A percentile compares a stretch with the other conserved stretches of the same genome.
phyloP scores from a whole-genome alignment of 2,329 filamentous ascomycete species.

The Aurifilum marmelostoma region DNA sequence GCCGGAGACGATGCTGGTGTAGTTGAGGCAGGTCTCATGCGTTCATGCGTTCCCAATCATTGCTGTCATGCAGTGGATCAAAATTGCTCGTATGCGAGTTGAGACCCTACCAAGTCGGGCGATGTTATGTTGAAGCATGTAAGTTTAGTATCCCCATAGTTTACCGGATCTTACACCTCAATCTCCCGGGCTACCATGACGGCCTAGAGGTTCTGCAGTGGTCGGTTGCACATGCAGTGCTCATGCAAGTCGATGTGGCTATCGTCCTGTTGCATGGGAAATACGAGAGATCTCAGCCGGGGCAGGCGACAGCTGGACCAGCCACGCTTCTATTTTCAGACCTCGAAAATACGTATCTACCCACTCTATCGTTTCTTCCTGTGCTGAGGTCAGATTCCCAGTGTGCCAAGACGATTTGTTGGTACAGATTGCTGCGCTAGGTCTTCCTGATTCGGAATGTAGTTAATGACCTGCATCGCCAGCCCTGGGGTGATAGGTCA shows the following conservation, averaged over 20 bases:
- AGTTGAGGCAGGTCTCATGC: neutral
- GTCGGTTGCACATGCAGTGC: neutral
- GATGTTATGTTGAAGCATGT: neutral
- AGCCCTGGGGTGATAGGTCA: neutral
- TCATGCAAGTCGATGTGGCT: slow-evolving; percentile 8
- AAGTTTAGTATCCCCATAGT: neutral
- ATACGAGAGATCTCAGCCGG: neutral
- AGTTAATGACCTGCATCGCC: neutral
- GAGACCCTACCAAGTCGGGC: neutral
- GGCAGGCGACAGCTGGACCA: neutral
- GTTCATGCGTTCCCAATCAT: neutral
- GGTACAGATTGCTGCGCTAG: neutral
- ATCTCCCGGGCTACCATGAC: neutral
- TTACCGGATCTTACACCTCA: neutral
- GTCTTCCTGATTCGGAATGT: neutral
- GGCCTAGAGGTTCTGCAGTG: neutral
- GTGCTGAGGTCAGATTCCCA: neutral
- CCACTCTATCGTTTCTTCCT: neutral
- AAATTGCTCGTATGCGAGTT: neutral
- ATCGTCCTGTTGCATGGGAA: slow-evolving; percentile 8
- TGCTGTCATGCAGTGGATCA: neutral
- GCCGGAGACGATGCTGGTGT: neutral
- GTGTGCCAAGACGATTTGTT: neutral
- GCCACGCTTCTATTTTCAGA: neutral
- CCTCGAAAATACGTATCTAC: neutral